Base-by-base conservation (phyloP, 805 yeast species). In the Candida easanensis region DNA sequence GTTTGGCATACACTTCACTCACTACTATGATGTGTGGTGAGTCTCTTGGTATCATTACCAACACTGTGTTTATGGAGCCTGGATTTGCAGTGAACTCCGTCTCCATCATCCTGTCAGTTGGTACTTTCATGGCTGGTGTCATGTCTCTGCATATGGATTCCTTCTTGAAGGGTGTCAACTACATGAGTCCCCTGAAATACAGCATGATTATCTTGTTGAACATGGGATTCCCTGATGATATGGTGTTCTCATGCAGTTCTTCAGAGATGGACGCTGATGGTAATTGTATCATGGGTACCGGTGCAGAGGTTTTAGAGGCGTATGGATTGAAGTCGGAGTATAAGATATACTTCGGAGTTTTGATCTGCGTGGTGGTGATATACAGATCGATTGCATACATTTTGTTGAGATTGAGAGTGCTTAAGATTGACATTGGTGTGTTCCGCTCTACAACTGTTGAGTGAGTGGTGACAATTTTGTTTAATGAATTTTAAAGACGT, bases 51-150 rank as follows among this genome's bases (percentile, higher is more conserved):
- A 84, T 88, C 6, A 72, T 85, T 38, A 84, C 88, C 45, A 87
- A 86, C 56, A 81, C 90, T 4, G 52, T 84, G 1, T 82, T 88
- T 54, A 65, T 69, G 37, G 88, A 88, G 54, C 75, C 88, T 25
- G 96, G 96, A 0, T 77, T 88, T 55, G 95, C 93, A 0, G 80
- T 86, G 15, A 86, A 84, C 58, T 64, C 85, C 3, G 79, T 88
- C 27, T 76, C 90, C 0, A 73, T 80, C 8, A 59, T 84, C 22
- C 65, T 85, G 40, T 77, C 88, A 2, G 65, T 87, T 38, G 93
- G 91, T 5, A 77, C 84, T 5, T 78, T 84, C 52, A 84, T 88
- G 93, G 85, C 88, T 1, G 97, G 96, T 4, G 68, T 89, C 10
- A 73, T 88, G 80, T 84, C 96, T 0, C 66, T 87, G 53, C 70